Evolutionary conservation across 345 rosid species (phyloP).

Genomic region (Erysimum cheiranthoides): DNA sequence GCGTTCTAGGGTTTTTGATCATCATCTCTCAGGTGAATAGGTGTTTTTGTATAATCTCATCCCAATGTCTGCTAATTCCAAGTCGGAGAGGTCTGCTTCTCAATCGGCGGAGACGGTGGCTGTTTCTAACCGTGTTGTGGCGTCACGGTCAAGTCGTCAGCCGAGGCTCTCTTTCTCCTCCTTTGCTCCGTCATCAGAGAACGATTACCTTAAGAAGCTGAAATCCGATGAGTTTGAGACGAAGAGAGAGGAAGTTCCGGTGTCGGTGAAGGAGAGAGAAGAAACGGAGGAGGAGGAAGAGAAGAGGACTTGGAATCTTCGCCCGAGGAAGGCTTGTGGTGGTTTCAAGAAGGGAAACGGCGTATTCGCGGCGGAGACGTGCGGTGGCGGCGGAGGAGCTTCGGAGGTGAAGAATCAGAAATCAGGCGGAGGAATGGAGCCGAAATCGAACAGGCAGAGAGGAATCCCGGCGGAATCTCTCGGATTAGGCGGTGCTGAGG

Average conservation of each 20-base stretch:
- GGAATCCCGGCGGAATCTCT: slow-evolving; percentile 63
- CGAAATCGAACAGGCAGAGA: slow-evolving; percentile 72
- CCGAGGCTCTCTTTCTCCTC: slow-evolving; percentile 56
- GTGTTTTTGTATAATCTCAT: neutral
- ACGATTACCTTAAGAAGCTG: slow-evolving; percentile 24
- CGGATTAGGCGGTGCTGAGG: slow-evolving; percentile 53
- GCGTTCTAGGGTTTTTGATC: slow-evolving; percentile 42
- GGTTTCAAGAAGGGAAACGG: slow-evolving; percentile 37
- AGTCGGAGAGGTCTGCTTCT: slow-evolving; percentile 42
- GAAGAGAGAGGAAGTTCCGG: slow-evolving; percentile 35
- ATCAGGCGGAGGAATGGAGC: slow-evolving; percentile 43
- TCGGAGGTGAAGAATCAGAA: slow-evolving; percentile 46
- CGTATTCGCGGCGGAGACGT: slow-evolving; percentile 15
- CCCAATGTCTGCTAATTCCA: slow-evolving; percentile 63
- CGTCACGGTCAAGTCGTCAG: slow-evolving; percentile 71
- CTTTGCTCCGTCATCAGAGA: slow-evolving; percentile 51
- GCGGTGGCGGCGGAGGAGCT: slow-evolving; percentile 31
- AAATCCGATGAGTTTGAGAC: slow-evolving; percentile 36
- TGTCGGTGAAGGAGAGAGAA: slow-evolving; percentile 39
- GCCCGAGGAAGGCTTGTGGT: slow-evolving; percentile 61
- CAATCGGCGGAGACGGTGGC: slow-evolving; percentile 39
- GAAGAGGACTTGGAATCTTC: slow-evolving; percentile 77
- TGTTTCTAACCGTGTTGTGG: slow-evolving; percentile 44
- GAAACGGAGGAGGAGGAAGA: slow-evolving; percentile 46
- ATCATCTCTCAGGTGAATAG: slow-evolving; percentile 27